Evolutionary conservation across 129 eudicot species (phyloP).

Genomic region (Escallonia herrerae): DNA sequence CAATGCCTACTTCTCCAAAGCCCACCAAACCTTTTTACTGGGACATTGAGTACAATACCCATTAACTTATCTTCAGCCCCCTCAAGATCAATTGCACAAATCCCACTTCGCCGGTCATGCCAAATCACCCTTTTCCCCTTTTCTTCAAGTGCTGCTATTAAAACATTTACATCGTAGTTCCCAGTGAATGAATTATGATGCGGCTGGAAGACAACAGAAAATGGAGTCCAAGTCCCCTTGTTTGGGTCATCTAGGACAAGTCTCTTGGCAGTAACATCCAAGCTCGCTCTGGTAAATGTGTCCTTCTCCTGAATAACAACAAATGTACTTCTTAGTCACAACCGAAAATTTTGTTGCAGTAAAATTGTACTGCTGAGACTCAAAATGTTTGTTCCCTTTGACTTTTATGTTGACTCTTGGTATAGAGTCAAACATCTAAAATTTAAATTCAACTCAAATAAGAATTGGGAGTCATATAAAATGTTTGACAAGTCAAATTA

Average conservation of each 20-base stretch:
- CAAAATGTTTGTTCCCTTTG: too few relatives aligned
- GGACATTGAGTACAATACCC: constrained; percentile 77
- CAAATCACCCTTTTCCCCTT: constrained; percentile 77
- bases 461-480: too few relatives aligned
- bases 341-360: not conserved
- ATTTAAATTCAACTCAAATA: too few relatives aligned
- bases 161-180: constrained; percentile 82
- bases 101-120: constrained; percentile 79
- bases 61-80: constrained; percentile 50
- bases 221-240: constrained; percentile 56
- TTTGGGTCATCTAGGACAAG: constrained; percentile 75
- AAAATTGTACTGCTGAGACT: too few relatives aligned
- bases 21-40: constrained; percentile 67
- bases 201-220: constrained; percentile 80
- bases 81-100: constrained; percentile 61
- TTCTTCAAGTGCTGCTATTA: constrained; percentile 71
- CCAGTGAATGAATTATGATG: constrained; percentile 91
- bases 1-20: constrained; percentile 88
- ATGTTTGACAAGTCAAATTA: too few relatives aligned
- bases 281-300: constrained; percentile 53
- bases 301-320: constrained; percentile 59
- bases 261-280: constrained; percentile 67
- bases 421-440: too few relatives aligned
- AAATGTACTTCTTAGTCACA: not conserved
- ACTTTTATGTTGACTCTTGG: too few relatives aligned